Conservation (phyloP, 495 filamentous ascomycete species). For the Talaromyces ruber region DNA sequence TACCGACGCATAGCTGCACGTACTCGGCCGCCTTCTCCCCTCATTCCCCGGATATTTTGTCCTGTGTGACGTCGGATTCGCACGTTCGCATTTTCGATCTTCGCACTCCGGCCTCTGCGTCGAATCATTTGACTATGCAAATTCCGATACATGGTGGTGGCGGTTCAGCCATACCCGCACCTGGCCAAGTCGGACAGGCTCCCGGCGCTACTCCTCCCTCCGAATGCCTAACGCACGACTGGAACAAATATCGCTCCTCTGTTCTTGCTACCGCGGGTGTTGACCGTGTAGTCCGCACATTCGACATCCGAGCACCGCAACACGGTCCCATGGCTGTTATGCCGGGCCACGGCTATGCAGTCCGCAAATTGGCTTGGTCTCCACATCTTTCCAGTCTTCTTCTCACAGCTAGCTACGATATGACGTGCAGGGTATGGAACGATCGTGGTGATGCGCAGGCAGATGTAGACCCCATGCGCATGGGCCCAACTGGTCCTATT, state of each 20-base stretch:
- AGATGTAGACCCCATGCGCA: constrained; percentile 30
- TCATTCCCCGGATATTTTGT: constrained; percentile 67
- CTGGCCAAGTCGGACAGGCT: constrained; percentile 16
- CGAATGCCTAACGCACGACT: constrained; percentile 91
- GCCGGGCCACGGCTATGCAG: constrained; percentile 82
- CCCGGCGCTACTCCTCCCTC: constrained; percentile 36
- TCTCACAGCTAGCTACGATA: constrained; percentile 88
- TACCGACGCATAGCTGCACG: constrained; percentile 85
- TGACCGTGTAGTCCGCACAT: constrained; percentile 77
- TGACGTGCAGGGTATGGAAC: constrained; percentile 90
- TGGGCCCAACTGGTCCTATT: constrained; percentile 26
- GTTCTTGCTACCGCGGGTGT: constrained; percentile 83
- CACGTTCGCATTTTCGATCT: constrained; percentile 86
- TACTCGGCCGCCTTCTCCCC: constrained; percentile 81
- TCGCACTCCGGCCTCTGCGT: constrained; percentile 67
- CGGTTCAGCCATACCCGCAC: constrained; percentile 36
- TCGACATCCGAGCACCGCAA: constrained; percentile 70
- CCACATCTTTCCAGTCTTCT: constrained; percentile 83
- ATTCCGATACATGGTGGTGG: constrained; percentile 63
- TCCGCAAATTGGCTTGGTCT: constrained; percentile 78
- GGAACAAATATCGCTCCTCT: constrained; percentile 91
- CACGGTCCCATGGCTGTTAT: constrained; percentile 65
- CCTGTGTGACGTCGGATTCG: constrained; percentile 75
- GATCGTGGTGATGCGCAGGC: constrained; percentile 50
- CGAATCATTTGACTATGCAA: constrained; percentile 69